Conservation (phyloP, 495 filamentous ascomycete genomes). For the Cercophora newfieldiana region DNA sequence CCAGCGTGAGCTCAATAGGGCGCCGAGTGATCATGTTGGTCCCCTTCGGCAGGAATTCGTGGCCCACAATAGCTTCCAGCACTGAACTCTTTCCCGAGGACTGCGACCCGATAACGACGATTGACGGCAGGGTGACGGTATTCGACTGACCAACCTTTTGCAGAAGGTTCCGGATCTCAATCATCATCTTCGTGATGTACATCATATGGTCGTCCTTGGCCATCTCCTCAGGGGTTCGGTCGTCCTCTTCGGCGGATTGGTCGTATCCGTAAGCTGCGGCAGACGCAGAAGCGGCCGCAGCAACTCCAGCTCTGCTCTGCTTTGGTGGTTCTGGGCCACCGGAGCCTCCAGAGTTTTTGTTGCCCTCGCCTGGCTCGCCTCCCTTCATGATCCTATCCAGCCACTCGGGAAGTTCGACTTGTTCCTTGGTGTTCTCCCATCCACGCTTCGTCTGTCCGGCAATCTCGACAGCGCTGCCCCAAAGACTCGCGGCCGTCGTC, state of each 20-base stretch:
- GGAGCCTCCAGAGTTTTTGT: conserved; percentile 28
- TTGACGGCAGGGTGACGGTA: conserved; percentile 84
- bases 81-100: conserved; percentile 98
- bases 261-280: conserved; percentile 79
- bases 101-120: conserved; percentile 97
- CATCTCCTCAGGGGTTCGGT: conserved; percentile 55
- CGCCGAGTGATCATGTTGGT: conserved; percentile 97
- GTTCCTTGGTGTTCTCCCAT: conserved; percentile 80
- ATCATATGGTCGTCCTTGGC: conserved; percentile 99
- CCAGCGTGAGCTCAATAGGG: conserved; percentile 93
- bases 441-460: conserved; percentile 76
- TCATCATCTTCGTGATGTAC: conserved; percentile 98
- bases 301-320: conserved; percentile 61
- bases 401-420: conserved; percentile 82
- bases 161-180: conserved; percentile 91
- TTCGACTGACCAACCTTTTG: conserved; percentile 88
- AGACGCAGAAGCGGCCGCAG: conserved; percentile 58
- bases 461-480: conserved; percentile 68
- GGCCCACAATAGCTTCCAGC: conserved; percentile 93
- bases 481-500: conserved; percentile 62
- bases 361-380: conserved; percentile 47
- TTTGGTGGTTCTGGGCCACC: conserved; percentile 56
- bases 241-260: conserved; percentile 69
- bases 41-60: conserved; percentile 97
- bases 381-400: conserved; percentile 69